phyloP scores from a whole-genome alignment of 768 basidiomycete genomes.

The Pleurotus giganteus region DNA sequence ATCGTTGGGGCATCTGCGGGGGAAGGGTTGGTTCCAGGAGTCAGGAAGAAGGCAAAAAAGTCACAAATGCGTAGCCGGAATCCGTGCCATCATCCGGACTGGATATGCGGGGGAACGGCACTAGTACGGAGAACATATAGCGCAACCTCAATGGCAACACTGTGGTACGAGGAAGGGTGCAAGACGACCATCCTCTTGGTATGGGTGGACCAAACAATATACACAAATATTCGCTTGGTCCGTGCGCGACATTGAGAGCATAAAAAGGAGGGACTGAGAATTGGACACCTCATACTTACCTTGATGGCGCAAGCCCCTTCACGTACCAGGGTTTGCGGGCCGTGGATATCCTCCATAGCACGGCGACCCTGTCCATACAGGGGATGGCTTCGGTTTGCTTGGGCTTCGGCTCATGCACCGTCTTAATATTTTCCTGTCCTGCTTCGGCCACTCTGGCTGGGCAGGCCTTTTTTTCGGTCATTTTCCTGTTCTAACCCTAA shows the following conservation, averaged over 20 bases:
- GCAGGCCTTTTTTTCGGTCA: conserved; percentile 41
- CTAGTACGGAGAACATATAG: not conserved
- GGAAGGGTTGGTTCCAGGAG: not conserved
- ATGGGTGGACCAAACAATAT: not conserved
- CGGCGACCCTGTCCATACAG: conserved; percentile 58
- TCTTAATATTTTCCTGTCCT: conserved; percentile 65
- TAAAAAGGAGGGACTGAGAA: conserved; percentile 1
- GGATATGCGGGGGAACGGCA: too few relatives aligned
- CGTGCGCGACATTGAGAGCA: not conserved
- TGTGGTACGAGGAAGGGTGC: not conserved
- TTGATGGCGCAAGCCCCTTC: conserved; percentile 45
- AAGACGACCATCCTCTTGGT: not conserved
- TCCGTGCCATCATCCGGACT: not conserved
- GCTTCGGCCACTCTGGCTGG: conserved; percentile 50
- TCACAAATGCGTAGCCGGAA: not conserved
- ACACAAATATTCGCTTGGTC: not conserved
- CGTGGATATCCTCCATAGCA: conserved; percentile 51
- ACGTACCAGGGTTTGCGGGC: conserved; percentile 45
- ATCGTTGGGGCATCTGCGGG: not conserved
- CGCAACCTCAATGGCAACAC: not conserved
- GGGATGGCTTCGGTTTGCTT: conserved; percentile 49
- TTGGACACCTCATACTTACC: conserved; percentile 31
- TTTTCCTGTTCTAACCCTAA: conserved; percentile 32
- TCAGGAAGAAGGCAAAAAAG: not conserved
- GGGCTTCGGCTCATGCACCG: conserved; percentile 70